These are phyloP conservation scores for Jaltomata sinuosa DNA, from an alignment of 257 asterid species.

Conservation along the genomic window DNA sequence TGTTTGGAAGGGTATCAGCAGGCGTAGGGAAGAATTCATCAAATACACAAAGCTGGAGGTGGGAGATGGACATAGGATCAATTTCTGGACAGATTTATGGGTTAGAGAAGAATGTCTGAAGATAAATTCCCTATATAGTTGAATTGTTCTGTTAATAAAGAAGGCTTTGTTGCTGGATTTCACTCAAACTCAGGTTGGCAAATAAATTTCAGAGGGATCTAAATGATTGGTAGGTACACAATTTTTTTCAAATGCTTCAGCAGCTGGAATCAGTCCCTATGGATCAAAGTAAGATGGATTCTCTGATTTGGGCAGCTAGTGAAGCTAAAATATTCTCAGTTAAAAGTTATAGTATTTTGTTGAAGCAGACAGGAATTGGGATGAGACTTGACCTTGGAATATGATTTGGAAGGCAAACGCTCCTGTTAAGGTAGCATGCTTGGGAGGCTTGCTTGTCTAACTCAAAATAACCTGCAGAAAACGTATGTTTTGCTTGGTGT, in stretches of 20 bases:
- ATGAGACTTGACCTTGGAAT: not conserved
- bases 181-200: not conserved
- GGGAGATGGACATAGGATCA: not conserved
- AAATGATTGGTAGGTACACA: not conserved
- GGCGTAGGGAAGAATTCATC: not conserved
- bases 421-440: not conserved
- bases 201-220: not conserved
- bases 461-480: not conserved
- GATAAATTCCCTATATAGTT: not conserved
- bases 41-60: not conserved
- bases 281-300: not conserved
- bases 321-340: not conserved
- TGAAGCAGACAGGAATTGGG: not conserved
- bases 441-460: not conserved
- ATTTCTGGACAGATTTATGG: not conserved
- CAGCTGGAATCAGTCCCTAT: not conserved
- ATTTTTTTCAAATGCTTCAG: not conserved
- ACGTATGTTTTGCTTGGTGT: not conserved
- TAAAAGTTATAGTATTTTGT: not conserved
- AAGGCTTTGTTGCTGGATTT: not conserved
- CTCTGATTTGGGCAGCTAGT: not conserved
- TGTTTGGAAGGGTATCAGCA: not conserved
- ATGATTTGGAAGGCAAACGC: not conserved
- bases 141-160: not conserved
- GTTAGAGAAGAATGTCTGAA: not conserved